Conservation (phyloP, 345 rosid genomes). For the Clarkia xantiana region DNA sequence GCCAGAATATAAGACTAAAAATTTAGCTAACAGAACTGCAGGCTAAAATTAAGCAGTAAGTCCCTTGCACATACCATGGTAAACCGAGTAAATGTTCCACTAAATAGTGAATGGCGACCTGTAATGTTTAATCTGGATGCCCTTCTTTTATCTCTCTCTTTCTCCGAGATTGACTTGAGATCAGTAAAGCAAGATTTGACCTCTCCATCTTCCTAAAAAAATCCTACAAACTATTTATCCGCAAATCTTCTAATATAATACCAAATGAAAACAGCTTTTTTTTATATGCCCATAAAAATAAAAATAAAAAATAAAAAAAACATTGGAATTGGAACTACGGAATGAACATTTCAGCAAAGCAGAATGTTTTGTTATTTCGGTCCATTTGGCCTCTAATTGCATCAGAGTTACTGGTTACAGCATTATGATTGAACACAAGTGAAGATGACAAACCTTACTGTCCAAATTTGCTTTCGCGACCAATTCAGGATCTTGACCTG, state of each 20-base stretch:
- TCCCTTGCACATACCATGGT: slow-evolving; percentile 40
- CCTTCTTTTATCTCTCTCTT: slow-evolving; percentile 52
- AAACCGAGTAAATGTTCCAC: slow-evolving; percentile 73
- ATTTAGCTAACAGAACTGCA: neutral
- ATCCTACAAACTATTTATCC: neutral
- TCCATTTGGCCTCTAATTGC: too few relatives aligned
- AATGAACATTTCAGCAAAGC: too few relatives aligned
- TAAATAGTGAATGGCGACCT: slow-evolving; percentile 61
- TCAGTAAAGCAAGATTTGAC: slow-evolving; percentile 33
- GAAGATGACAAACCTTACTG: slow-evolving; percentile 21
- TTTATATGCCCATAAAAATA: too few relatives aligned
- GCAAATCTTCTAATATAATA: neutral
- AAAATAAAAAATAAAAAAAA: too few relatives aligned
- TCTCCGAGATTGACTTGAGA: slow-evolving; percentile 65
- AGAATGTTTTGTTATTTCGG: too few relatives aligned
- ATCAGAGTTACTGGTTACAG: too few relatives aligned
- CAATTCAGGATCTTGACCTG: slow-evolving; percentile 67
- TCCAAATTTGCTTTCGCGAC: slow-evolving; percentile 38
- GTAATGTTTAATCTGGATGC: slow-evolving; percentile 31
- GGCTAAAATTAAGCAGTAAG: neutral
- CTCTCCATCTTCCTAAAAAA: slow-evolving; percentile 29
- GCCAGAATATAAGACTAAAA: slow-evolving; percentile 5
- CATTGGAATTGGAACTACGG: too few relatives aligned
- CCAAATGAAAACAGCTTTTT: too few relatives aligned
- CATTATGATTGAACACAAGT: neutral